Percentiles rank a stretch among this genome's conserved stretches.
Evolutionary conservation across 2,329 filamentous ascomycete genomes (phyloP).

Genomic region (Colletotrichum horii): DNA sequence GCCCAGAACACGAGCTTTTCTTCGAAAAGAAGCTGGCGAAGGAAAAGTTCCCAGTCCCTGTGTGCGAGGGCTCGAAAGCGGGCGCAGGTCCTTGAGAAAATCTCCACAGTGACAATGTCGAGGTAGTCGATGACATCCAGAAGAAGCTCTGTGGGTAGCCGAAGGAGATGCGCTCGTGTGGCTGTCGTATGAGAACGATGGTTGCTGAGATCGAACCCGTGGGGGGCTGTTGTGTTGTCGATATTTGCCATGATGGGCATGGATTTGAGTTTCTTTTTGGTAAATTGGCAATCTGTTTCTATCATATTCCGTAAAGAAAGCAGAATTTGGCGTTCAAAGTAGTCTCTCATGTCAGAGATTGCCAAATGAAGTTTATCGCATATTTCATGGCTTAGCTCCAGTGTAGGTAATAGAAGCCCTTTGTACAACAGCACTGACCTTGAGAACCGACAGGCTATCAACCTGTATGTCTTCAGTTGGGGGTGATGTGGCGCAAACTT

Average conservation of each 20-base stretch:
- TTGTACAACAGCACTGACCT: background rate
- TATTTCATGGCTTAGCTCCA: background rate
- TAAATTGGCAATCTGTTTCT: background rate
- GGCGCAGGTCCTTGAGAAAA: background rate
- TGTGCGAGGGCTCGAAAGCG: background rate
- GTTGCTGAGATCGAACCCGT: background rate
- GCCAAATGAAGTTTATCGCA: background rate
- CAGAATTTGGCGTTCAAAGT: too few relatives aligned
- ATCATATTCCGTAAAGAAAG: accelerated
- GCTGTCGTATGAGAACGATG: accelerated
- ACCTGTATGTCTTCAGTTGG: background rate
- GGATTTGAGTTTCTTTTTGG: background rate
- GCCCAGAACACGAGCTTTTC: background rate
- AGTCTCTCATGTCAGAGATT: too few relatives aligned
- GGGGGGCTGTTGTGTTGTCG: background rate
- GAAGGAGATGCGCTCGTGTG: background rate
- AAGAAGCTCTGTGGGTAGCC: background rate
- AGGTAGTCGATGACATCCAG: background rate
- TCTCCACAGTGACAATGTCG: background rate
- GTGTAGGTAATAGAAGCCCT: background rate
- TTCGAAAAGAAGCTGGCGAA: background rate
- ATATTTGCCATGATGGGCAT: background rate
- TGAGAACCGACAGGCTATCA: background rate
- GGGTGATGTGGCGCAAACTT: background rate
- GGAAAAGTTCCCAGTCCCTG: background rate